These are phyloP conservation scores for Dichomitus squalens DNA, from an alignment of 1,284 basidiomycete species.

Conservation along the genomic window DNA sequence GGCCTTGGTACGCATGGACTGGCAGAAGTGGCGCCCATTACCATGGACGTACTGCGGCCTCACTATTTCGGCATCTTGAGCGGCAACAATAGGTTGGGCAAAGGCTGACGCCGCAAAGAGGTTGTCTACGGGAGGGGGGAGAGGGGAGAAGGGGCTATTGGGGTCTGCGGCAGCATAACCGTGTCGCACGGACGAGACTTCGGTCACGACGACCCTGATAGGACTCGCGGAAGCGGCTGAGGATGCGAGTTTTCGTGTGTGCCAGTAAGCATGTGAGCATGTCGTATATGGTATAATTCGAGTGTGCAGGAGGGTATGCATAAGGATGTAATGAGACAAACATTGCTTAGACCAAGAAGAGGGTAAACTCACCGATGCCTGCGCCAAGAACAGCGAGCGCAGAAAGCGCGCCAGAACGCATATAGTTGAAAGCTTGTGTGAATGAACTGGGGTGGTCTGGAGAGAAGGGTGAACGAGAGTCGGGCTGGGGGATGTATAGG, in stretches of 20 bases:
- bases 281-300: background rate
- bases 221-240: slow-evolving; percentile 38
- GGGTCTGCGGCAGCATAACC: slow-evolving; percentile 26
- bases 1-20: slow-evolving; percentile 44
- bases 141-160: slow-evolving; percentile 4
- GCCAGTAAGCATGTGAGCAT: too few species aligned
- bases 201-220: slow-evolving; percentile 39
- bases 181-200: slow-evolving; percentile 32
- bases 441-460: background rate
- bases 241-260: too few species aligned
- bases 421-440: background rate
- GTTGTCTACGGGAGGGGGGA: slow-evolving; percentile 6
- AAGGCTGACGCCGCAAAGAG: slow-evolving; percentile 5
- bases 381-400: slow-evolving; percentile 36
- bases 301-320: background rate
- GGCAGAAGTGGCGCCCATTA: slow-evolving; percentile 17
- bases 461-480: slow-evolving; percentile 1
- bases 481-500: background rate
- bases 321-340: background rate
- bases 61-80: background rate
- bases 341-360: background rate
- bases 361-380: slow-evolving; percentile 37
- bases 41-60: slow-evolving; percentile 15
- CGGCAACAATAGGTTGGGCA: slow-evolving; percentile 14
- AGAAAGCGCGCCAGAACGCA: slow-evolving; percentile 17